phyloP scores from a whole-genome alignment of 495 filamentous ascomycete species.

The Penicillium lagena region DNA sequence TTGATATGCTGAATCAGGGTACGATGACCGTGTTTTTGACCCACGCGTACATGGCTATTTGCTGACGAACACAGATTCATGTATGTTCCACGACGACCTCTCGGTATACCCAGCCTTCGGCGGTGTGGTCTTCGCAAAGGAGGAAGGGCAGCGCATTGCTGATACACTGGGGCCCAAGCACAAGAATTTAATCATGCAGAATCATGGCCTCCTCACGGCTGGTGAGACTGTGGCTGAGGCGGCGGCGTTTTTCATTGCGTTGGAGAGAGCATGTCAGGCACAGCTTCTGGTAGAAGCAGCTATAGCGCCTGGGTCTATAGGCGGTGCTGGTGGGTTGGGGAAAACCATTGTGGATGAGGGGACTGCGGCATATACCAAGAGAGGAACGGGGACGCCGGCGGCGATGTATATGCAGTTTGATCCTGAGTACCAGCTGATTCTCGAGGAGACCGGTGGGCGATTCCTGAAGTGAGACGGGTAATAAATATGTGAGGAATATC shows the following conservation, averaged over 20 bases:
- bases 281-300: conserved; percentile 53
- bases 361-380: too few species aligned
- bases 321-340: too few species aligned
- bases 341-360: too few species aligned
- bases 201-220: conserved; percentile 54
- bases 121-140: conserved; percentile 45
- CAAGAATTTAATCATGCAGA: conserved; percentile 46
- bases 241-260: conserved; percentile 49
- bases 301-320: background rate
- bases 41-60: too few species aligned
- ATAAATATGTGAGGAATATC: too few species aligned
- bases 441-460: too few species aligned
- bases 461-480: too few species aligned
- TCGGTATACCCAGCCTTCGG: conserved; percentile 35
- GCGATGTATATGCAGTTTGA: too few species aligned
- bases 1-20: conserved; percentile 13
- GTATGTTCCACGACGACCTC: conserved; percentile 2
- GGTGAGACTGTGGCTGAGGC: conserved; percentile 51
- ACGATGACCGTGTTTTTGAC: too few species aligned
- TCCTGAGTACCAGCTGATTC: too few species aligned
- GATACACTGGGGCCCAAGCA: conserved; percentile 49
- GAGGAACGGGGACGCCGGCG: too few species aligned
- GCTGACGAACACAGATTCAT: too few species aligned
- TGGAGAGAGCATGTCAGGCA: conserved; percentile 52
- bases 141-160: conserved; percentile 48